Conservation (phyloP, 176 grass and related monocot genomes). For the Carex parvula region DNA sequence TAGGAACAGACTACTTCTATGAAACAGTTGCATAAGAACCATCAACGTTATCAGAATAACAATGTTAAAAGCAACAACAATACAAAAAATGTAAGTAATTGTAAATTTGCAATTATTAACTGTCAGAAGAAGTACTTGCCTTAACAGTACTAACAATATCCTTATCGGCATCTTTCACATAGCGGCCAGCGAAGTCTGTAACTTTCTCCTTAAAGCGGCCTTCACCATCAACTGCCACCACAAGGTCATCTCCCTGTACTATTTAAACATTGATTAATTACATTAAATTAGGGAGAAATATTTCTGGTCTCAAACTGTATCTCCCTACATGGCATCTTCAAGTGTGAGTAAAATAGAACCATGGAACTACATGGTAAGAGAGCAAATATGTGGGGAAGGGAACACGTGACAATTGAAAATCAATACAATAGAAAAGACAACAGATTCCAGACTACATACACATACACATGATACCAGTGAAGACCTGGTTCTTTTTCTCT, state of each 20-base stretch:
- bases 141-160: conserved; percentile 80
- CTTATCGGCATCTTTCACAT: conserved; percentile 95
- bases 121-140: conserved; percentile 44
- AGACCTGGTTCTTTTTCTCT: background rate
- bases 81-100: background rate
- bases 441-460: background rate
- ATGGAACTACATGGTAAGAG: background rate
- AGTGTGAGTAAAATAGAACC: background rate
- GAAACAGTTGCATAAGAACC: background rate
- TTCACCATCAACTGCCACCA: conserved; percentile 93
- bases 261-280: background rate
- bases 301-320: background rate
- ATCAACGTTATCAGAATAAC: background rate
- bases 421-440: conserved; percentile 8
- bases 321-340: background rate
- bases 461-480: background rate
- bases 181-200: conserved; percentile 59
- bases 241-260: conserved; percentile 58
- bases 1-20: background rate
- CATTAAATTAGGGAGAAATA: background rate
- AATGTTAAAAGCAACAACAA: background rate
- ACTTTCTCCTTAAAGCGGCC: conserved; percentile 81
- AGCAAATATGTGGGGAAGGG: background rate
- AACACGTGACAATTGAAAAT: conserved; percentile 7
- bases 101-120: conserved; percentile 5